These are phyloP conservation scores for Fraxinus anomala DNA, from an alignment of 257 asterid species.

Conservation along the genomic window DNA sequence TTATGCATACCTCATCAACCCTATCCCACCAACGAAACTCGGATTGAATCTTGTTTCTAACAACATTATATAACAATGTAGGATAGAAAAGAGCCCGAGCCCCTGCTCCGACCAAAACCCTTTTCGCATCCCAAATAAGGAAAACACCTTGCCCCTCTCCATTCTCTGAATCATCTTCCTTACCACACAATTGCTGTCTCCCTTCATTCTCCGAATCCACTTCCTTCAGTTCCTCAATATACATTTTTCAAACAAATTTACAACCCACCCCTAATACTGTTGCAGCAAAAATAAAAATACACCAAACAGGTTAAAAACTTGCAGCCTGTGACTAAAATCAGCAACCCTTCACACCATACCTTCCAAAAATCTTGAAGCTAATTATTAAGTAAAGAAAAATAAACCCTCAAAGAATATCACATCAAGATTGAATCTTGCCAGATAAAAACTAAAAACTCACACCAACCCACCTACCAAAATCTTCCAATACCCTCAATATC, in stretches of 20 bases:
- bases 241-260: constrained; percentile 42
- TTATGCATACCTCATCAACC: constrained; percentile 73
- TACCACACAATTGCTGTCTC: not conserved
- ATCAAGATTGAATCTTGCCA: not conserved
- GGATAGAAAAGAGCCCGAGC: constrained; percentile 97
- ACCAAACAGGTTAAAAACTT: not conserved
- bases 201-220: constrained; percentile 8
- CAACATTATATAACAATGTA: constrained; percentile 81
- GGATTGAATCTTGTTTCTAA: constrained; percentile 79
- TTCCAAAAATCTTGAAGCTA: not conserved
- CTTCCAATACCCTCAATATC: not conserved
- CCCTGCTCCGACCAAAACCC: constrained; percentile 84
- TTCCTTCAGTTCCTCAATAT: constrained; percentile 73
- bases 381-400: not conserved
- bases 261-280: constrained; percentile 12
- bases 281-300: not conserved
- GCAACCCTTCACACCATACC: not conserved
- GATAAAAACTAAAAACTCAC: not conserved
- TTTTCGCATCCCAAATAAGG: constrained; percentile 64
- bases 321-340: not conserved
- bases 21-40: constrained; percentile 98
- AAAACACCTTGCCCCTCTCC: constrained; percentile 46
- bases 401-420: not conserved
- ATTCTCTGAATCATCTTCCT: constrained; percentile 38
- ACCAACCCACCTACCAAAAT: not conserved